Evolutionary conservation across 208 protist species (phyloP).

Genomic region (Trichomonas vaginalis): DNA sequence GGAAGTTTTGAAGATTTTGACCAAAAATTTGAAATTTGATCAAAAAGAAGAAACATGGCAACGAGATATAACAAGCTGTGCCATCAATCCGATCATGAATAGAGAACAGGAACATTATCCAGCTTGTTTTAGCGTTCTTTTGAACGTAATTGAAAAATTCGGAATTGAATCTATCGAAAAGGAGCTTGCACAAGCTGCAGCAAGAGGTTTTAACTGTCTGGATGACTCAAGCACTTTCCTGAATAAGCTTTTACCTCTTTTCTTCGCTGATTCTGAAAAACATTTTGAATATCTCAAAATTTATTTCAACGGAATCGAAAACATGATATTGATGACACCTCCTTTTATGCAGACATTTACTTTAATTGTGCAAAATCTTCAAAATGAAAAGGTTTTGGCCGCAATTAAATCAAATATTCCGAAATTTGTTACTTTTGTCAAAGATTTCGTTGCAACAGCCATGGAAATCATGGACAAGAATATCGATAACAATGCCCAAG

Average conservation of each 20-base stretch:
- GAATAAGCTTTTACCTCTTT: neutral
- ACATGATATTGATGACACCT: neutral
- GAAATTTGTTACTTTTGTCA: neutral
- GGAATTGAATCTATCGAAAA: neutral
- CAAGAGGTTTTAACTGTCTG: neutral
- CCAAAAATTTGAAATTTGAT: neutral
- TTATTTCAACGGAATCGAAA: neutral
- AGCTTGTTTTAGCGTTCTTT: neutral
- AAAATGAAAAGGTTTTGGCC: neutral
- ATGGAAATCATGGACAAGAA: neutral
- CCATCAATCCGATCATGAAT: neutral
- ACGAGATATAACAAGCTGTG: neutral
- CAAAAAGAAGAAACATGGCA: neutral
- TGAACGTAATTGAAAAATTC: neutral
- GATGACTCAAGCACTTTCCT: neutral
- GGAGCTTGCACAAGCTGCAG: neutral
- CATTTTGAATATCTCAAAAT: neutral
- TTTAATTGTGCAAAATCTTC: neutral
- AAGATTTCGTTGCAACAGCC: neutral
- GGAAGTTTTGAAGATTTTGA: neutral
- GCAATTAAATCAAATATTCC: neutral
- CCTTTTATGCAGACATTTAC: neutral
- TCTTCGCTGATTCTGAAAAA: neutral
- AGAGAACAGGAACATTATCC: neutral
- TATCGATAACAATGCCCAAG: neutral